phyloP scores from a whole-genome alignment of 805 yeast species.

The Ogataea minuta region DNA sequence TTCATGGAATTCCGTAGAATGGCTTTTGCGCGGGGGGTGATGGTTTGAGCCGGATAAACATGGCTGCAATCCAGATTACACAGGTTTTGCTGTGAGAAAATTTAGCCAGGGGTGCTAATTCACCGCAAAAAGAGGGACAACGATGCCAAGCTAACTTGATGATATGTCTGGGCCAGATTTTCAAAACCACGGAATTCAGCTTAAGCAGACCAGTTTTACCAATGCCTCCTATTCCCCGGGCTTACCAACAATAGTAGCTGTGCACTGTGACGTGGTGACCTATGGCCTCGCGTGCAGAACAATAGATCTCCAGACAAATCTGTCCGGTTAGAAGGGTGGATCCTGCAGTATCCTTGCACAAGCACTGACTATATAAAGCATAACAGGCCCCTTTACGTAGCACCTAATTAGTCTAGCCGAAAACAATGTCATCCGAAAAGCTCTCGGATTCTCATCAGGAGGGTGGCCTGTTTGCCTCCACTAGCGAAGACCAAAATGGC shows the following conservation, averaged over 20 bases:
- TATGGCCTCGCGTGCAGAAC: not conserved
- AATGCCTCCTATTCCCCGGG: too few relatives aligned
- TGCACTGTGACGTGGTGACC: too few relatives aligned
- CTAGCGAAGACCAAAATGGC: slow-evolving; percentile 6
- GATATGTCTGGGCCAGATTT: too few relatives aligned
- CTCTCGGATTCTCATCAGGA: slow-evolving; percentile 11
- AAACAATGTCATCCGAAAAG: slow-evolving; percentile 9
- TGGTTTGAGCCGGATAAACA: slow-evolving; percentile 2
- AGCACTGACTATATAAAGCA: slow-evolving; percentile 7
- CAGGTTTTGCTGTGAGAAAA: not conserved
- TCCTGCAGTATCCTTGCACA: slow-evolving; percentile 1
- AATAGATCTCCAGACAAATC: slow-evolving; percentile 9
- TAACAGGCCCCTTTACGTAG: not conserved
- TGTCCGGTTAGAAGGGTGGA: slow-evolving; percentile 5
- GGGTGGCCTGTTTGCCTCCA: slow-evolving; percentile 17
- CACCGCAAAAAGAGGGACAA: not conserved
- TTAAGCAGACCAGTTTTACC: too few relatives aligned
- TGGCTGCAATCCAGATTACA: not conserved
- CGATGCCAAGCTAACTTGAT: slow-evolving; percentile 6
- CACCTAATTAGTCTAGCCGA: not conserved
- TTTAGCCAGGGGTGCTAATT: slow-evolving; percentile 2
- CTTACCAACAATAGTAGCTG: too few relatives aligned
- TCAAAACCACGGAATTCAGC: too few relatives aligned
- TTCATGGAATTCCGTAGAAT: slow-evolving; percentile 10
- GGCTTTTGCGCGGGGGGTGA: slow-evolving; percentile 3